Percentiles rank a stretch among this genome's conserved stretches.
Conservation (phyloP, 2,329 filamentous ascomycete genomes). For the Teratosphaeria epicoccoides region DNA sequence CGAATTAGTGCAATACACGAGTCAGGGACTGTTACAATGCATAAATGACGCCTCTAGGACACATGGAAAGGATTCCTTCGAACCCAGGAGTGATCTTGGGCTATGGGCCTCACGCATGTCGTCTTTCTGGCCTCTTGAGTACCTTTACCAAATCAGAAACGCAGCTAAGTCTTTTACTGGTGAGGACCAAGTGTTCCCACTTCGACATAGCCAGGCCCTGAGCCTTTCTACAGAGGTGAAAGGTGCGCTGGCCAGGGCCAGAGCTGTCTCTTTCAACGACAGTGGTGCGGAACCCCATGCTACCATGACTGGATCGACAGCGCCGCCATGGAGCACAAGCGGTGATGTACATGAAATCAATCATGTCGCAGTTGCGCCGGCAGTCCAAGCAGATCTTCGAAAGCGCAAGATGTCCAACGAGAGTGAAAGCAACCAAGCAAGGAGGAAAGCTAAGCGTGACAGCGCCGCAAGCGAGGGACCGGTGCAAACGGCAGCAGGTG, state of each 20-base stretch:
- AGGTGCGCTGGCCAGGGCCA: neutral
- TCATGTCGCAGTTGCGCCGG: neutral
- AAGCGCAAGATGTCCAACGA: neutral
- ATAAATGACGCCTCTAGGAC: too few species aligned
- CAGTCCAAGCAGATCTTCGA: neutral
- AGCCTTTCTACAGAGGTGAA: neutral
- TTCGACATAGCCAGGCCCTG: neutral
- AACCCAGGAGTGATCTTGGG: too few species aligned
- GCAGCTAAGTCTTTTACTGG: too few species aligned
- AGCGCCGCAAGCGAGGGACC: neutral
- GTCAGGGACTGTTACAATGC: too few species aligned
- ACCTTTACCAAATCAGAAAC: too few species aligned
- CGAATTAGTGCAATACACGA: too few species aligned
- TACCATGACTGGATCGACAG: neutral
- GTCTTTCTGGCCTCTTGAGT: too few species aligned
- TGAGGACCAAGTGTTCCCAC: too few species aligned
- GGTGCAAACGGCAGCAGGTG: neutral
- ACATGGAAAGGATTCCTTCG: too few species aligned
- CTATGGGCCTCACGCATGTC: too few species aligned
- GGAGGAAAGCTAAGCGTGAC: neutral
- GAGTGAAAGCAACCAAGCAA: neutral
- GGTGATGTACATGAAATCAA: neutral
- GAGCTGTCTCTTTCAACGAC: neutral
- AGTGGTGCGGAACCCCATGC: neutral
- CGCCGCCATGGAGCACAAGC: neutral